A percentile compares a stretch with the other conserved stretches of the same genome.
phyloP scores from a whole-genome alignment of 805 yeast genomes.

The Wickerhamomyces queroliae region DNA sequence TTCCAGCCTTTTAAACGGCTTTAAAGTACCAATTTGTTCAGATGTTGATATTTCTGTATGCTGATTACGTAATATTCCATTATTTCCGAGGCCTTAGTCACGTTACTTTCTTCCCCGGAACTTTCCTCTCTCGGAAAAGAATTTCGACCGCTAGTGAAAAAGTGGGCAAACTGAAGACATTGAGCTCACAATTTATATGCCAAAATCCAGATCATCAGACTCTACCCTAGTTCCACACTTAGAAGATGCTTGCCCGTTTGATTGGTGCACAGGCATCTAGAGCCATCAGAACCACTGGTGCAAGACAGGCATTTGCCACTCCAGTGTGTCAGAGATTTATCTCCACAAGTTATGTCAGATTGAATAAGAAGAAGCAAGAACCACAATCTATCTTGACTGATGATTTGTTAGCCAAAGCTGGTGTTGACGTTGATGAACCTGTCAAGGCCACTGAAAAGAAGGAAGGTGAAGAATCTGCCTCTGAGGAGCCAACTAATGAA shows the following conservation, averaged over 20 bases:
- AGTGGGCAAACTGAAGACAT: background rate
- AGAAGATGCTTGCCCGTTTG: background rate
- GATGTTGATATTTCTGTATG: no score
- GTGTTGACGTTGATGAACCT: constrained; percentile 55
- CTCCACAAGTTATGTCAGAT: constrained; percentile 9
- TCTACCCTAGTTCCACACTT: no score
- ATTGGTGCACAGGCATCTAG: background rate
- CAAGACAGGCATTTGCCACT: background rate
- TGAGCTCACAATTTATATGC: no score
- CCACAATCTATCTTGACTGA: constrained; percentile 64
- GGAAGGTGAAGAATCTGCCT: constrained; percentile 9
- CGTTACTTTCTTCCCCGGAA: no score
- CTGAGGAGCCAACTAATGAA: constrained; percentile 21
- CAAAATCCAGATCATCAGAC: no score
- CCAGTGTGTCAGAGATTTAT: constrained; percentile 9
- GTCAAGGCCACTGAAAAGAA: constrained; percentile 13
- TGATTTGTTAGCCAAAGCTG: constrained; percentile 78
- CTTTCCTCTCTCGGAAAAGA: background rate
- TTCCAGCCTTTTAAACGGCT: no score
- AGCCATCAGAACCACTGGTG: background rate
- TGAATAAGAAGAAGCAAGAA: constrained; percentile 15
- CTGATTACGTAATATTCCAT: no score
- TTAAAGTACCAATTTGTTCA: no score
- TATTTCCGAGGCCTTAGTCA: no score
- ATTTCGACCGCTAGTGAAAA: no score